Conservation (phyloP, 2,329 filamentous ascomycete genomes). For the Leptographium wingfieldii region DNA sequence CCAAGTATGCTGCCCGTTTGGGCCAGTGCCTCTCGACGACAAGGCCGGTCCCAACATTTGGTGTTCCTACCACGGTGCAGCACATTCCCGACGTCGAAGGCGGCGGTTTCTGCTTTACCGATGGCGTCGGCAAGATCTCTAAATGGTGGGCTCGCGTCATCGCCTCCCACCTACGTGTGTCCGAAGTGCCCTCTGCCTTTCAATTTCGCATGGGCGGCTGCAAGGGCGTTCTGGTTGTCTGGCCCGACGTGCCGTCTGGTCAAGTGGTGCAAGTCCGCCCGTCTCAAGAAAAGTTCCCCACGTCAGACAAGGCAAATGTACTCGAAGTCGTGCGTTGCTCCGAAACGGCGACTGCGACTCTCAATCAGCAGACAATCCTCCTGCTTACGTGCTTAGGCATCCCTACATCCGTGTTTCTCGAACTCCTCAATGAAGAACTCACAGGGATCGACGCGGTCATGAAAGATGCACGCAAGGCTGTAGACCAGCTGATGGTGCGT, state of each 20-base stretch:
- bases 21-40: conserved; percentile 97
- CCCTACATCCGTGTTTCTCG: conserved; percentile 49
- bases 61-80: conserved; percentile 42
- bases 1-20: conserved; percentile 77
- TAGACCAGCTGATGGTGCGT: conserved; percentile 56
- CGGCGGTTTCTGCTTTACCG: conserved; percentile 65
- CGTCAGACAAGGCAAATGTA: conserved; percentile 46
- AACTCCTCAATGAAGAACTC: conserved; percentile 57
- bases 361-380: conserved; percentile 83
- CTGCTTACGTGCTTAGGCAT: conserved; percentile 75
- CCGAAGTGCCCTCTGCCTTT: conserved; percentile 61
- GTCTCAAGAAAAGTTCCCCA: conserved; percentile 74
- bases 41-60: conserved; percentile 53
- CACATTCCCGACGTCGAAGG: conserved; percentile 57
- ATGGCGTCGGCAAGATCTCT: conserved; percentile 92
- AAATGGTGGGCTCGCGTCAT: conserved; percentile 61
- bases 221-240: conserved; percentile 77
- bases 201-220: conserved; percentile 88
- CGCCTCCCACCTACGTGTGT: conserved; percentile 53
- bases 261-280: conserved; percentile 65
- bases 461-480: conserved; percentile 48
- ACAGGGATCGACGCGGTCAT: conserved; percentile 57
- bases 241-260: conserved; percentile 44
- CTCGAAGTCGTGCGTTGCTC: conserved; percentile 82
- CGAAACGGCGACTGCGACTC: conserved; percentile 58